phyloP scores from a whole-genome alignment of 371 early-diverging fungal species.

The Mortierella sp. region DNA sequence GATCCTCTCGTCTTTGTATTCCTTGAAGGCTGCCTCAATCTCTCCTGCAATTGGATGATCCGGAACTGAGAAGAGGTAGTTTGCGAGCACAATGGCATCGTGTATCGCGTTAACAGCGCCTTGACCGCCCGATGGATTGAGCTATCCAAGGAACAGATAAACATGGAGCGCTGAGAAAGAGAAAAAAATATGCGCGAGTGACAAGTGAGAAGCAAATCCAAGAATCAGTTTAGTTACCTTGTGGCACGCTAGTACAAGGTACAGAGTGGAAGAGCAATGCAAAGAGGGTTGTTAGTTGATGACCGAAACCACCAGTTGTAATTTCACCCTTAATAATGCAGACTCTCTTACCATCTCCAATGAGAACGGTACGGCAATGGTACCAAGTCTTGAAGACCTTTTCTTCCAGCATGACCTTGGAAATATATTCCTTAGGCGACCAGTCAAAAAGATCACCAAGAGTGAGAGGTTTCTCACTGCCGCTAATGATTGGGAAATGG shows the following conservation, averaged over 20 bases:
- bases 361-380: not conserved
- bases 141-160: no score
- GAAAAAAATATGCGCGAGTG: not conserved
- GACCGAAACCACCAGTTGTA: no score
- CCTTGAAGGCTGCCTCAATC: not conserved
- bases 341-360: constrained; percentile 8
- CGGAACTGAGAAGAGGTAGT: not conserved
- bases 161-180: no score
- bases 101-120: constrained; percentile 6
- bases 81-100: constrained; percentile 4
- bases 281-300: no score
- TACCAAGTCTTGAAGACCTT: constrained; percentile 17
- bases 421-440: constrained; percentile 14
- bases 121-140: constrained; percentile 4
- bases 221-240: not conserved
- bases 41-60: not conserved
- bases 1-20: not conserved
- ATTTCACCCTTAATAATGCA: not conserved
- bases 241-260: constrained; percentile 10
- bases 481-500: constrained; percentile 4
- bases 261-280: no score
- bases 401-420: constrained; percentile 26
- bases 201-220: not conserved
- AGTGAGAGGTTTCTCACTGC: not conserved
- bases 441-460: constrained; percentile 8